Conservation (phyloP, 179 eudicot genomes). For the Carnegiea gigantea region DNA sequence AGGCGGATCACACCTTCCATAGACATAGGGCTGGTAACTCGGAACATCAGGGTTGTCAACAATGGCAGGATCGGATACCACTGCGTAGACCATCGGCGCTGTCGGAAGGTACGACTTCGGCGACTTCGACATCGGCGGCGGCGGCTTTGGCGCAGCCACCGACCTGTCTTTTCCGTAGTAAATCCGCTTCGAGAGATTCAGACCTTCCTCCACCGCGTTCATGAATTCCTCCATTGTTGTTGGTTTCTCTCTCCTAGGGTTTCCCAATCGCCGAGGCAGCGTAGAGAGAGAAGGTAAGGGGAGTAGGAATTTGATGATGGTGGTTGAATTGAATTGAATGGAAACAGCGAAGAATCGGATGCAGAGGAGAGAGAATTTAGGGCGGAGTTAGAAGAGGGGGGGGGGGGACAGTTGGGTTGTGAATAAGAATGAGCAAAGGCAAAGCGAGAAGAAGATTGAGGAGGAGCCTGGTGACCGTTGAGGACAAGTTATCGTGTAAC, state of each 20-base stretch:
- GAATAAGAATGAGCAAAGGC: neutral
- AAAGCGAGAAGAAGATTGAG: neutral
- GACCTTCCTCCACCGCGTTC: slow-evolving; percentile 41
- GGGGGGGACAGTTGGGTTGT: slow-evolving; percentile 5
- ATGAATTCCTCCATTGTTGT: slow-evolving; percentile 28
- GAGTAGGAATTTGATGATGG: neutral
- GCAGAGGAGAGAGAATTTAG: neutral
- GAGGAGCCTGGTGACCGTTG: slow-evolving; percentile 2
- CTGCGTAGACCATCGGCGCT: slow-evolving; percentile 72
- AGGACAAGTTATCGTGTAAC: slow-evolving; percentile 11
- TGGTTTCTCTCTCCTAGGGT: slow-evolving; percentile 18
- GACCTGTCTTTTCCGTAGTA: slow-evolving; percentile 51
- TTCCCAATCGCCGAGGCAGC: neutral
- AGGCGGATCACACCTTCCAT: slow-evolving; percentile 87
- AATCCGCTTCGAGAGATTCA: slow-evolving; percentile 36
- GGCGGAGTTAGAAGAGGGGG: neutral
- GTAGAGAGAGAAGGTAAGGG: neutral
- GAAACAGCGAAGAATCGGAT: neutral
- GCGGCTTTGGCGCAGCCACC: slow-evolving; percentile 34
- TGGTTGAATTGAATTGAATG: neutral
- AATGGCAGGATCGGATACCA: slow-evolving; percentile 53
- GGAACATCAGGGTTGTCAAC: slow-evolving; percentile 90
- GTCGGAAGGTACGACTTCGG: slow-evolving; percentile 42
- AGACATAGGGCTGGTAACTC: slow-evolving; percentile 91
- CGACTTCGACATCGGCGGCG: slow-evolving; percentile 35